Evolutionary conservation across 805 yeast species (phyloP), one percentile per base, ranked within the genome.

Genomic region (Saturnispora hagleri): DNA sequence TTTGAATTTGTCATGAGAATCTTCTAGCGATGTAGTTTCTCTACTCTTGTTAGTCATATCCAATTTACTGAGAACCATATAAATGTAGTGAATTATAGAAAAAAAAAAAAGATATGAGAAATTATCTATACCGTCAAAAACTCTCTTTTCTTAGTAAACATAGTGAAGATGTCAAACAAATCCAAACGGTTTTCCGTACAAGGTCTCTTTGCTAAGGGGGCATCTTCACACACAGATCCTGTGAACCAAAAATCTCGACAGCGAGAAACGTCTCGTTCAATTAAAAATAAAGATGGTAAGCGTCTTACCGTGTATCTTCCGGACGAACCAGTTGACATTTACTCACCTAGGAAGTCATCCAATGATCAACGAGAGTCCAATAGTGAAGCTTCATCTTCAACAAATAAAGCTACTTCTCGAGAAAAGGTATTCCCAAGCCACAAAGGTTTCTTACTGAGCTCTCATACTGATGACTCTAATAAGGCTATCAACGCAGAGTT

Each of bases 1-100:
- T 89, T 88, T 63, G 96, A 89, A 66, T 82, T 86, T 18, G 88
- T 81, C n/a, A 77, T 88, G 81, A 75, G 91, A 57, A 48, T 65
- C 4, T 60, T 64, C 50, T 55, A 57, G 17, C 26, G 10, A 38
- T 9, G 17, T 20, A 18, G 24, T 20, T 5, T 38, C 22, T 8
- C 2, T 10, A 10, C 22, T 20, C 26, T 38, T 10, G 9, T 9
- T 18, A 18, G 42, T 18, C 42, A 18, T 18, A 8, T 18, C 12
- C 22, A 18, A 20, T 18, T 18, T 17, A 38, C 8, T 38, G 20
- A 18, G 22, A 46, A 12, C n/a, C 17, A 20, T 50, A 15, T 35
- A 20, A 18, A 9, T 24, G 22, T 24, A 35, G 28, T 46, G 17
- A 15, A 15, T 33, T 5, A 24, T 24, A 46, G 24, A 36, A 28